These are phyloP conservation scores for Boletus reticuloceps DNA, from an alignment of 768 basidiomycete genomes.

Conservation along the genomic window DNA sequence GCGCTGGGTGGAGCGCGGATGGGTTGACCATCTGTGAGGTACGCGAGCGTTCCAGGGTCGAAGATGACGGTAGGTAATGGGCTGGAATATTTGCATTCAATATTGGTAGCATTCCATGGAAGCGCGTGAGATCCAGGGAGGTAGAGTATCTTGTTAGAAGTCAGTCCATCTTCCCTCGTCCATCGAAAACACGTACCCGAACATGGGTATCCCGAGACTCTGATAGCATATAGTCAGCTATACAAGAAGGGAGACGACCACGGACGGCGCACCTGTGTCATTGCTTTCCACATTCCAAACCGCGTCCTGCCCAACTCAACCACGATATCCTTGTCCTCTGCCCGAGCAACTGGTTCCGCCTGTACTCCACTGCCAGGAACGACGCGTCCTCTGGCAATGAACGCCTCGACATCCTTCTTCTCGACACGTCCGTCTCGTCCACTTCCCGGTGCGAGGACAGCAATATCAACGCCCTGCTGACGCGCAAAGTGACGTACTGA, in stretches of 20 bases:
- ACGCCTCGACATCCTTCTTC: conserved; percentile 69
- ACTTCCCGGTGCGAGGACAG: conserved; percentile 57
- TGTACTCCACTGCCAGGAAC: neutral
- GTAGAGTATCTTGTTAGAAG: conserved; percentile 57
- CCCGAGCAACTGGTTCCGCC: neutral
- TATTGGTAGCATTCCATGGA: conserved; percentile 59
- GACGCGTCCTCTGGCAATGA: conserved; percentile 33
- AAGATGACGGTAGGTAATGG: conserved; percentile 45
- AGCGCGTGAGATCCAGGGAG: conserved; percentile 67
- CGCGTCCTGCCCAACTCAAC: conserved; percentile 76
- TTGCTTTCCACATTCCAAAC: conserved; percentile 87
- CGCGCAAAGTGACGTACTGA: conserved; percentile 78
- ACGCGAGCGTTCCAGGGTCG: conserved; percentile 28
- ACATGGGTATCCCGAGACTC: conserved; percentile 86
- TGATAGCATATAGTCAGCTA: conserved; percentile 25
- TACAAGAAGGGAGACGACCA: neutral
- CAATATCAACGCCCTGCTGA: conserved; percentile 60
- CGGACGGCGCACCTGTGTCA: conserved; percentile 61
- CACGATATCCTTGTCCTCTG: conserved; percentile 51
- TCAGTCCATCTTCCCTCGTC: neutral
- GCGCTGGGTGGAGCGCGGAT: conserved; percentile 37
- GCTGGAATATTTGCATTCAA: conserved; percentile 70
- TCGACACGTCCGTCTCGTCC: conserved; percentile 76
- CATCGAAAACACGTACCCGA: conserved; percentile 50
- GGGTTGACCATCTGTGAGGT: conserved; percentile 36